Evolutionary conservation across 805 yeast genomes (phyloP).

Genomic region (Saccharomycopsis sp.): DNA sequence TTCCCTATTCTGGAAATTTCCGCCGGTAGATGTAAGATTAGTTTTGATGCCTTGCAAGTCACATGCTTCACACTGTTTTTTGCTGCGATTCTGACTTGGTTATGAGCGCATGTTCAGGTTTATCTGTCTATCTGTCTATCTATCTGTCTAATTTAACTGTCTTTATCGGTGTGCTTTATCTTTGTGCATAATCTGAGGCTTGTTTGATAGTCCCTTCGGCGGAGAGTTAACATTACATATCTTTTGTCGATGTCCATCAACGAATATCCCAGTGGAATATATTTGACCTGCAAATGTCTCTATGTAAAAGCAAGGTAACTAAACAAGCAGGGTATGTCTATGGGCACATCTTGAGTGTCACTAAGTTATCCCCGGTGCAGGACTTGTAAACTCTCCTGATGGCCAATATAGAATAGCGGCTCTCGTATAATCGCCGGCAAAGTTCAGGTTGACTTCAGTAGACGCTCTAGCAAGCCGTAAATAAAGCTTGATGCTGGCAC

Average conservation of each 20-base stretch:
- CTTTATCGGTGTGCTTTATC: background rate
- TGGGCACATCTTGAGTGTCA: too few relatives aligned
- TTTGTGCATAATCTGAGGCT: too few relatives aligned
- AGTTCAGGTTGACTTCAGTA: conserved; percentile 31
- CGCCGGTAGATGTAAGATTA: background rate
- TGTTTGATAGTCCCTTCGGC: background rate
- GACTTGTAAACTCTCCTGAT: conserved; percentile 43
- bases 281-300: background rate
- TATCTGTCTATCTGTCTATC: background rate
- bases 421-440: conserved; percentile 56
- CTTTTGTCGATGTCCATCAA: too few relatives aligned
- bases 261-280: too few relatives aligned
- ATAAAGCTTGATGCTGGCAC: conserved; percentile 37
- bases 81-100: background rate
- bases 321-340: too few relatives aligned
- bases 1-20: background rate
- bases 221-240: background rate
- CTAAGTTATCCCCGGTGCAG: conserved; percentile 46
- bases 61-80: background rate
- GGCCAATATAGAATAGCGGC: conserved; percentile 61
- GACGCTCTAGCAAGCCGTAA: conserved; percentile 52
- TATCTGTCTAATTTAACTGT: background rate
- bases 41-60: background rate
- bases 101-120: background rate
- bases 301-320: background rate